phyloP scores from a whole-genome alignment of 108 stramenopile species.

The Cyclotella choctawhatcheeana region DNA sequence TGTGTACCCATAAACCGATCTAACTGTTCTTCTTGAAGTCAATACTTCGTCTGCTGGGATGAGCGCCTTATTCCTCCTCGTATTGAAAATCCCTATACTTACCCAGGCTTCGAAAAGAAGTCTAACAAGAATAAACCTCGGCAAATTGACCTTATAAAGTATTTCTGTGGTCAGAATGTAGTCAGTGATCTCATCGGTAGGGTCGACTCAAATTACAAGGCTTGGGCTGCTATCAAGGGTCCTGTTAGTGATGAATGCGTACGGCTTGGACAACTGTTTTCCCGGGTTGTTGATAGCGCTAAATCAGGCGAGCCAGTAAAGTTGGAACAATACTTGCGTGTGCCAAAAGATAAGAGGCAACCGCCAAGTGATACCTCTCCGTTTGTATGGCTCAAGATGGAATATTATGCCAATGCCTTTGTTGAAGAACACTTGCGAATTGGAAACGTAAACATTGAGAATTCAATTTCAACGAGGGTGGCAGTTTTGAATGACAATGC shows the following conservation, averaged over 20 bases:
- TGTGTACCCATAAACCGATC: too few species aligned
- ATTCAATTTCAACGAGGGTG: background rate
- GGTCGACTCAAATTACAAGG: constrained; percentile 3
- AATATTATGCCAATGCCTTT: background rate
- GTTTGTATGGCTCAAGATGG: constrained; percentile 8
- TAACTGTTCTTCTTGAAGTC: too few species aligned
- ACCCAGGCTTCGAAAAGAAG: constrained; percentile 6
- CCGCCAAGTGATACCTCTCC: background rate
- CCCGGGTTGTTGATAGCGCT: constrained; percentile 8
- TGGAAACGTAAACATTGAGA: constrained; percentile 2
- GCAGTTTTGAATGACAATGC: background rate
- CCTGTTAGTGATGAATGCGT: constrained; percentile 5
- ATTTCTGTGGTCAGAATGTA: constrained; percentile 2
- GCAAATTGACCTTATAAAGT: constrained; percentile 8
- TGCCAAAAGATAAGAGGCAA: background rate
- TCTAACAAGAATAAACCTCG: background rate
- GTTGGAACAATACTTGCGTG: background rate
- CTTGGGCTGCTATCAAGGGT: constrained; percentile 5
- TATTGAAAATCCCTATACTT: background rate
- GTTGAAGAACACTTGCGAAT: background rate
- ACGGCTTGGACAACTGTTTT: constrained; percentile 1
- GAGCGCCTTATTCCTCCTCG: background rate
- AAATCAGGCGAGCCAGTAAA: constrained; percentile 5
- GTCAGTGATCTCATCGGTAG: constrained; percentile 2
- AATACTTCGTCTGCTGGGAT: constrained; percentile 14